Conservation (phyloP, 495 filamentous ascomycete genomes). For the Barbatosphaeria neglecta region DNA sequence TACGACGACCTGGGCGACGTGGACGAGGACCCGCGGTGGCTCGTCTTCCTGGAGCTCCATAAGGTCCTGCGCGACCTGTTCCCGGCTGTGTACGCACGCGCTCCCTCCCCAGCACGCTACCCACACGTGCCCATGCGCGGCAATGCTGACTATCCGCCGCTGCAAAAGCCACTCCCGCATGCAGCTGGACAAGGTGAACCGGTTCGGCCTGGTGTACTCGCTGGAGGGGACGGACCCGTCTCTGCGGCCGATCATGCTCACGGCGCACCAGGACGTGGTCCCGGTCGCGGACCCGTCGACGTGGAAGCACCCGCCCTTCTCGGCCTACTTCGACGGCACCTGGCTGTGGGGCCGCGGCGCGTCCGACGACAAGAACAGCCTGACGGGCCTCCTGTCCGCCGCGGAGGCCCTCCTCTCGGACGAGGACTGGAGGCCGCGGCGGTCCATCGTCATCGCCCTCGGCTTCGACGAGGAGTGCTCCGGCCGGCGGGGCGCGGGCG, state of each 20-base stretch:
- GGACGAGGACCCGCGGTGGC: constrained; percentile 22
- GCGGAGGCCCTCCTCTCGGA: constrained; percentile 44
- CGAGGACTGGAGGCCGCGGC: constrained; percentile 41
- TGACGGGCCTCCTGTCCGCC: constrained; percentile 49
- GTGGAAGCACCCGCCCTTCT: constrained; percentile 55
- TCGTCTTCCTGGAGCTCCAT: constrained; percentile 22
- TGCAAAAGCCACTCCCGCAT: constrained; percentile 17
- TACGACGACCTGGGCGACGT: constrained; percentile 23
- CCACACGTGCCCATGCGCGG: background rate
- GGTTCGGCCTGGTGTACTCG: constrained; percentile 48
- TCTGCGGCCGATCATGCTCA: constrained; percentile 49
- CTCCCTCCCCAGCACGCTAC: background rate
- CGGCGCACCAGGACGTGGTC: constrained; percentile 57
- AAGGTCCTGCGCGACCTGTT: constrained; percentile 17
- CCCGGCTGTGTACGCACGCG: constrained; percentile 17
- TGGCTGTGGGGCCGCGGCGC: constrained; percentile 53
- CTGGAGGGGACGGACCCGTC: constrained; percentile 39
- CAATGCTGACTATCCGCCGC: constrained; percentile 2
- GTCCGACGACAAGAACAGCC: constrained; percentile 55
- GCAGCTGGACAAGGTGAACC: constrained; percentile 44
- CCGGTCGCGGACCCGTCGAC: constrained; percentile 44
- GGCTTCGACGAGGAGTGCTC: constrained; percentile 58
- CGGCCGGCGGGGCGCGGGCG: constrained; percentile 44
- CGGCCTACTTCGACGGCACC: constrained; percentile 47
- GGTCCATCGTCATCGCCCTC: constrained; percentile 50